These are phyloP conservation scores for Urtica urens DNA, from an alignment of 306 rosid genomes.

Conservation along the genomic window DNA sequence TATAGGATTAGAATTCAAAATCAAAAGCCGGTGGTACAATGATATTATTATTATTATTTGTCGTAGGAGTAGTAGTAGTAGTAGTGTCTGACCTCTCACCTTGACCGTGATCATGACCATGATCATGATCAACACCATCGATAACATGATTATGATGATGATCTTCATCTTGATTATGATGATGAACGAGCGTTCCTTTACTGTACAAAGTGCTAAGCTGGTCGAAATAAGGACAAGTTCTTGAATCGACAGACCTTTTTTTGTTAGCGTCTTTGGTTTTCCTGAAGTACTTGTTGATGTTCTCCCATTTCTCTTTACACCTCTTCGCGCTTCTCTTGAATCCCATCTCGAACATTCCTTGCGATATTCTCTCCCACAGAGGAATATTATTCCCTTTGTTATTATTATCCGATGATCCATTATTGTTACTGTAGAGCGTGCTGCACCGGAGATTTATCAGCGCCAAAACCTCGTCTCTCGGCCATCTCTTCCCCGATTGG, in stretches of 20 bases:
- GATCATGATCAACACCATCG: background rate
- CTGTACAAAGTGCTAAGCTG: constrained; percentile 44
- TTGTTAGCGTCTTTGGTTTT: constrained; percentile 60
- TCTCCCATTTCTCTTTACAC: constrained; percentile 95
- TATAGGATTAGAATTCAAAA: constrained; percentile 42
- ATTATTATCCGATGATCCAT: constrained; percentile 4
- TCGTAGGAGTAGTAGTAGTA: constrained; percentile 6
- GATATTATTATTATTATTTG: constrained; percentile 25
- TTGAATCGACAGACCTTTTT: constrained; percentile 70
- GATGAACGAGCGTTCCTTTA: constrained; percentile 35
- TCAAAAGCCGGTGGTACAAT: constrained; percentile 38
- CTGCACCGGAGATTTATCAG: constrained; percentile 62
- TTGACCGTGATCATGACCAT: constrained; percentile 16
- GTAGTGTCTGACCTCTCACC: constrained; percentile 18
- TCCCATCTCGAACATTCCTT: constrained; percentile 69
- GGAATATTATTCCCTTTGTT: constrained; percentile 31
- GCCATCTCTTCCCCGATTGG: constrained; percentile 82
- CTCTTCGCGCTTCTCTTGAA: constrained; percentile 76
- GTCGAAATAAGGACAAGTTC: constrained; percentile 89
- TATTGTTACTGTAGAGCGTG: constrained; percentile 25
- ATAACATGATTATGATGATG: background rate
- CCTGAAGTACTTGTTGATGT: constrained; percentile 79
- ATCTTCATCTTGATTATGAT: constrained; percentile 21
- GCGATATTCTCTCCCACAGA: constrained; percentile 85
- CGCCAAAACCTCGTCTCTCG: constrained; percentile 74